These are phyloP conservation scores for Aspergillus arachidicola DNA, from an alignment of 2,329 filamentous ascomycete species.

Conservation along the genomic window DNA sequence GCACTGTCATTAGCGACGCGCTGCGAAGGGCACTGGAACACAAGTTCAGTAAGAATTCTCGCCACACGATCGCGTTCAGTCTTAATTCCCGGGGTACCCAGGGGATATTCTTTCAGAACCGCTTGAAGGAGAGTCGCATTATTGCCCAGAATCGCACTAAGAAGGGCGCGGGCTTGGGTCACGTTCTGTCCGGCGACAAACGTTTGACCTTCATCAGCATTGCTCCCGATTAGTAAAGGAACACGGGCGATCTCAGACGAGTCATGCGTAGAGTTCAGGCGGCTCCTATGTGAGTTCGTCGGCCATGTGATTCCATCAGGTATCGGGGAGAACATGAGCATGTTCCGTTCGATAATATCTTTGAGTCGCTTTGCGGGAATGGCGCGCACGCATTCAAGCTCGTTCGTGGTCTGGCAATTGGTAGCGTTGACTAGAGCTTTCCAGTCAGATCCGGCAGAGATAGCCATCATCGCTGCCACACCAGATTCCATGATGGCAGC, in stretches of 20 bases:
- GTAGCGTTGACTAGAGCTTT: neutral
- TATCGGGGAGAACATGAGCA: neutral
- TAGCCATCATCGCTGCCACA: neutral
- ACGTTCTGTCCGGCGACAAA: slow-evolving; percentile 20
- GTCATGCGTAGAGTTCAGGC: neutral
- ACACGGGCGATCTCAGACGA: slow-evolving; percentile 22
- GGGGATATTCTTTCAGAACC: neutral
- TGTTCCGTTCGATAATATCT: neutral
- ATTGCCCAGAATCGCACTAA: neutral
- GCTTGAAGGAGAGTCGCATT: neutral
- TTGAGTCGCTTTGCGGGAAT: neutral
- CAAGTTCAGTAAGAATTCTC: slow-evolving; percentile 23
- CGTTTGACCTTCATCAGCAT: slow-evolving; percentile 26
- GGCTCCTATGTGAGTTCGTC: neutral
- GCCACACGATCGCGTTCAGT: slow-evolving; percentile 14
- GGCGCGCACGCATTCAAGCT: neutral
- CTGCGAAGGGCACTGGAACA: slow-evolving; percentile 23
- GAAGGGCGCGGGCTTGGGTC: neutral
- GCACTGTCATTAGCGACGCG: slow-evolving; percentile 20
- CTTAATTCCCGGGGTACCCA: neutral
- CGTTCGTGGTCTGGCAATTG: neutral
- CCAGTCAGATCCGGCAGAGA: neutral
- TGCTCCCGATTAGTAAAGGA: slow-evolving; percentile 29
- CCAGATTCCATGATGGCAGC: slow-evolving; percentile 32
- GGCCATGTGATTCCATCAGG: neutral